phyloP scores from a whole-genome alignment of 2,329 filamentous ascomycete species.

The Alternaria longipes region DNA sequence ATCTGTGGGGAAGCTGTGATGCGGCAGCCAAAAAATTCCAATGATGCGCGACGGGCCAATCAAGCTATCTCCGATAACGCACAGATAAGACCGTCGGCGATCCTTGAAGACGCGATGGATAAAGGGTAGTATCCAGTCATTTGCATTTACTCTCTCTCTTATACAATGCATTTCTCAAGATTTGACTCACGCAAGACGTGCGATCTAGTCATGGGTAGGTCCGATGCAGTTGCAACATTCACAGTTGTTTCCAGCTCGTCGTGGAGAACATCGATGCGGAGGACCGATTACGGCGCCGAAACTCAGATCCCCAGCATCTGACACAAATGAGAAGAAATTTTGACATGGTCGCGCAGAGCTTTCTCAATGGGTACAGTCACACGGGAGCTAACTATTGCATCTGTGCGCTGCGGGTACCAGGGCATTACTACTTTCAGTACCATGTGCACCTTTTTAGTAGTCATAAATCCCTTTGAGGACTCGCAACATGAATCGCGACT shows the following conservation, averaged over 20 bases:
- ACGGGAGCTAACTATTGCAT: slow-evolving; percentile 1
- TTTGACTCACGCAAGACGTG: background rate
- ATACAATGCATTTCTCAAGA: background rate
- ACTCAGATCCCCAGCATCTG: slow-evolving; percentile 20
- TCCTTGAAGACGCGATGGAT: slow-evolving; percentile 8
- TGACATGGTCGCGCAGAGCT: slow-evolving; percentile 22
- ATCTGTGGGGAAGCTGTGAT: slow-evolving; percentile 45
- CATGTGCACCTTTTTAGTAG: slow-evolving; percentile 7
- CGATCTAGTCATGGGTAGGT: slow-evolving; percentile 1
- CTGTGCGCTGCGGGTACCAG: slow-evolving; percentile 8
- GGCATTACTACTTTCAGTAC: slow-evolving; percentile 12
- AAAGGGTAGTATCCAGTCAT: slow-evolving; percentile 1
- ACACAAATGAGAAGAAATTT: slow-evolving; percentile 36
- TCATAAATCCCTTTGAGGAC: background rate
- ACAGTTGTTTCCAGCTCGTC: slow-evolving; percentile 8
- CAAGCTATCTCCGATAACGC: slow-evolving; percentile 43
- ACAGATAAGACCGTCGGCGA: slow-evolving; percentile 40
- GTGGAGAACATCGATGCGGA: slow-evolving; percentile 10
- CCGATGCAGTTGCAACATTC: background rate
- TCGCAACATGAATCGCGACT: slow-evolving; percentile 6
- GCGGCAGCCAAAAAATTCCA: slow-evolving; percentile 45
- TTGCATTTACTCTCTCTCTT: background rate
- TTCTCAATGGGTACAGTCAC: slow-evolving; percentile 17
- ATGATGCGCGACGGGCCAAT: slow-evolving; percentile 38
- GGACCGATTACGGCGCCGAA: slow-evolving; percentile 35